phyloP scores from a whole-genome alignment of 2,329 filamentous ascomycete species.

The Juglanconis sp. region DNA sequence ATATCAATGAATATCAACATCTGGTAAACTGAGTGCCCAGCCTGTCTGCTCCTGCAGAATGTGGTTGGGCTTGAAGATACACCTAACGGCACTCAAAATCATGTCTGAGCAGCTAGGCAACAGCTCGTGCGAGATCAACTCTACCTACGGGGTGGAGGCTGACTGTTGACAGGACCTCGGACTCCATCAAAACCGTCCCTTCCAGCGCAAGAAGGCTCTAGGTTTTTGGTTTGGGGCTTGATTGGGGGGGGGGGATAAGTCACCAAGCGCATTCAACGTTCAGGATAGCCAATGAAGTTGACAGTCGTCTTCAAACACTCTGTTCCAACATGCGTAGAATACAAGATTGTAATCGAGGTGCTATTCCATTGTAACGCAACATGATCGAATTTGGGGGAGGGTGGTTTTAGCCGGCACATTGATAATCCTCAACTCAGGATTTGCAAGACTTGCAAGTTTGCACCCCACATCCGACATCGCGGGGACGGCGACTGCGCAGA shows the following conservation, averaged over 20 bases:
- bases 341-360: neutral
- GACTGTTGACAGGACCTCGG: neutral
- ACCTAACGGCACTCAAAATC: slow-evolving; percentile 6
- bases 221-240: no score
- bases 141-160: slow-evolving; percentile 8
- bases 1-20: slow-evolving; percentile 3
- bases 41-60: neutral
- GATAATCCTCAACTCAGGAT: neutral
- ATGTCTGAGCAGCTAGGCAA: slow-evolving; percentile 6
- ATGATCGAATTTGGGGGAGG: neutral
- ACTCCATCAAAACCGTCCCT: no score
- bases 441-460: neutral
- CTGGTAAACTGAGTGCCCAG: slow-evolving; percentile 20
- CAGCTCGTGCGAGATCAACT: neutral
- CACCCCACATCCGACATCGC: neutral
- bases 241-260: neutral
- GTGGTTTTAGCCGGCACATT: neutral
- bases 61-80: slow-evolving; percentile 19
- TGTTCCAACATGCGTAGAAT: neutral
- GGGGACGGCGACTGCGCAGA: neutral
- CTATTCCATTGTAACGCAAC: neutral
- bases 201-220: no score
- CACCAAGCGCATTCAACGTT: neutral
- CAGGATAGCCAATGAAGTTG: neutral
- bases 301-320: neutral